Percentiles rank a stretch among this genome's conserved stretches.
Evolutionary conservation across 1,284 basidiomycete genomes (phyloP).

Genomic region (Ganoderma resinaceum): DNA sequence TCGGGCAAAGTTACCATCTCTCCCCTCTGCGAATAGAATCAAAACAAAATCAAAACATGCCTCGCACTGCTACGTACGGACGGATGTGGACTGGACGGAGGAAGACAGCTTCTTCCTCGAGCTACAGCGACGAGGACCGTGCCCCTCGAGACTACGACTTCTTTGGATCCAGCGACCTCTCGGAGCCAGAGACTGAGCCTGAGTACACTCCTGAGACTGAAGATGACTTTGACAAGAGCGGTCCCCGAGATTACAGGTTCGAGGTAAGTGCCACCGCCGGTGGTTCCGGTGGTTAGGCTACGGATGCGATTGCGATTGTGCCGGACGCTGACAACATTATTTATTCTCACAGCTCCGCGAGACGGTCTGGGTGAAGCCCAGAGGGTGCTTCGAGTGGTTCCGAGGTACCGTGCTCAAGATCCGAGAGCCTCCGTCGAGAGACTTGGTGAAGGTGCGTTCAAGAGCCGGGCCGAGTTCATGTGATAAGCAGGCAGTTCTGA

Average conservation of each 20-base stretch:
- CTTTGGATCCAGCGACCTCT: conserved; percentile 27
- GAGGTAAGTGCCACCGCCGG: conserved; percentile 10
- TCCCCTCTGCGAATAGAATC: neutral
- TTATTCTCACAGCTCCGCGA: conserved; percentile 19
- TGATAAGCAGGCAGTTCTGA: neutral
- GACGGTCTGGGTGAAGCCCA: conserved; percentile 28
- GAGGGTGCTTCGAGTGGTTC: conserved; percentile 26
- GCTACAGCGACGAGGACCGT: conserved; percentile 23
- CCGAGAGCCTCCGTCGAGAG: conserved; percentile 17
- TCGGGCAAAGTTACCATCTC: neutral
- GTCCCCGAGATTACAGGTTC: conserved; percentile 16
- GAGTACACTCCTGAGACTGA: conserved; percentile 36
- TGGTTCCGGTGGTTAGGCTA: conserved; percentile 2
- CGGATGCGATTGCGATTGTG: neutral
- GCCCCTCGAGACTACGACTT: conserved; percentile 12
- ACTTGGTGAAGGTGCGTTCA: conserved; percentile 13
- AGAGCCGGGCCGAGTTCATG: neutral
- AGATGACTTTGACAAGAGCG: conserved; percentile 24
- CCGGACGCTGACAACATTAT: neutral
- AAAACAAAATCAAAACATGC: conserved; percentile 12
- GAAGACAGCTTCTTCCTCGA: conserved; percentile 10
- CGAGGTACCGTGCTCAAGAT: conserved; percentile 24
- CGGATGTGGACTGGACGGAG: conserved; percentile 21
- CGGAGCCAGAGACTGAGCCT: conserved; percentile 25
- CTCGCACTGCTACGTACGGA: conserved; percentile 8